Evolutionary conservation across 257 asterid species (phyloP), one percentile per base, ranked within the genome.

Genomic region (Scutellaria galericulata): DNA sequence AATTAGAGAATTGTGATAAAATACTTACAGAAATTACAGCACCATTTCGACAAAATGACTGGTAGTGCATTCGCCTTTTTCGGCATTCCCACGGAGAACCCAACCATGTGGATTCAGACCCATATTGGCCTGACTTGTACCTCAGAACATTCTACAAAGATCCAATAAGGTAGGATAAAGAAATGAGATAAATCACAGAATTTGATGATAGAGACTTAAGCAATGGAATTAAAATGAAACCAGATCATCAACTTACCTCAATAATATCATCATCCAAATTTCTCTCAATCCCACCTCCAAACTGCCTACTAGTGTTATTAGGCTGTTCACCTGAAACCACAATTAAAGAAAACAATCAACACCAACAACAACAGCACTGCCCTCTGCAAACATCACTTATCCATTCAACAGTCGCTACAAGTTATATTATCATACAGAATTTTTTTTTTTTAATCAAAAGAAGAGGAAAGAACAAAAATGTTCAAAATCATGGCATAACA

Each of bases 31-130:
- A 87, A 10, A 93, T 85, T 46, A 78, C 76, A 52, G 90, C 84
- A 74, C 97, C 95, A 70, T 87, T 90, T 13, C 95, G 92, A 52
- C 81, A 56, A 71, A 88, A 88, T 54, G 98, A 88, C 20, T 31
- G 79, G 64, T 88, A 93, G 67, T 93, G 98, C 14, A 64, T 59
- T 54, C 92, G 82, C 69, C 83, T 86, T 81, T 87, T 93, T 59
- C 86, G 84, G 76, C 88, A 88, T 4, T 75, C 82, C 95, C 89
- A 87, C 31, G 95, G 83, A 40, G 87, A 81, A 60, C 98, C 97
- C 77, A 85, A 40, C 97, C 97, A 93, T 8, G 35, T 31, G 75
- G 84, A 80, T 39, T 80, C 84, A 52, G 80, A 54, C 13, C 64
- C 70, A 47, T 9, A 12, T 27, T 14, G 72, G 20, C 70, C 77